These are phyloP conservation scores for Arbutus unedo DNA, from an alignment of 148 eudicot species.

Conservation along the genomic window DNA sequence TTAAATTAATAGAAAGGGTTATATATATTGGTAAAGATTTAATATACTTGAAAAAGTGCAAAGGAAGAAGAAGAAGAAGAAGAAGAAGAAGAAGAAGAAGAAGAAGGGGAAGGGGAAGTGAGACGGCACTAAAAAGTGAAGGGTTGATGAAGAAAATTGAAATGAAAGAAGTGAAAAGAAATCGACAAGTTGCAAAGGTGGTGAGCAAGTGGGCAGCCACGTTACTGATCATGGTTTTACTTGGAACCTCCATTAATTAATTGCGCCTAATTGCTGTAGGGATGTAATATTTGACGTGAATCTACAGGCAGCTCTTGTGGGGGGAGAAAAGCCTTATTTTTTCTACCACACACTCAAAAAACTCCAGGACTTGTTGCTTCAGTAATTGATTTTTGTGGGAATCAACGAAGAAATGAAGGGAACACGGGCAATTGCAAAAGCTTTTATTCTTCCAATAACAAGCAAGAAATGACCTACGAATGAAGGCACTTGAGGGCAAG, in stretches of 20 bases:
- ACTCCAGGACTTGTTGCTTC: neutral
- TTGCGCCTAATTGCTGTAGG: neutral
- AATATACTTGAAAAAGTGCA: too few relatives aligned
- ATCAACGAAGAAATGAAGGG: slow-evolving; percentile 38
- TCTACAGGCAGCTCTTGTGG: slow-evolving; percentile 25
- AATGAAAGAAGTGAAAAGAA: too few relatives aligned
- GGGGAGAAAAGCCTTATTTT: slow-evolving; percentile 27
- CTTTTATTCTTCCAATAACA: slow-evolving; percentile 9
- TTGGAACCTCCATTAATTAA: slow-evolving; percentile 12
- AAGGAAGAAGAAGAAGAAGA: too few relatives aligned
- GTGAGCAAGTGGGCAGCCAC: slow-evolving; percentile 16
- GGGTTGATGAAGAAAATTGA: too few relatives aligned
- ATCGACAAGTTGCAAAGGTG: slow-evolving; percentile 13
- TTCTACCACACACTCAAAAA: slow-evolving; percentile 30
- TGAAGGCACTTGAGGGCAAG: slow-evolving; percentile 11
- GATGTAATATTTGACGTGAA: too few relatives aligned
- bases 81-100: too few relatives aligned
- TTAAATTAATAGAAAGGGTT: too few relatives aligned
- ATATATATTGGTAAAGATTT: too few relatives aligned
- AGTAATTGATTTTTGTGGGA: slow-evolving; percentile 27
- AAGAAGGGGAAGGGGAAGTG: too few relatives aligned
- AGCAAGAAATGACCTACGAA: slow-evolving; percentile 14
- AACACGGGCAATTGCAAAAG: slow-evolving; percentile 37
- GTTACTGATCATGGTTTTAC: neutral
- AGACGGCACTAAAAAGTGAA: too few relatives aligned